A percentile compares a stretch with the other conserved stretches of the same genome.
These are phyloP conservation scores for Trichoderma virens DNA, from an alignment of 495 filamentous ascomycete species.

Conservation along the genomic window DNA sequence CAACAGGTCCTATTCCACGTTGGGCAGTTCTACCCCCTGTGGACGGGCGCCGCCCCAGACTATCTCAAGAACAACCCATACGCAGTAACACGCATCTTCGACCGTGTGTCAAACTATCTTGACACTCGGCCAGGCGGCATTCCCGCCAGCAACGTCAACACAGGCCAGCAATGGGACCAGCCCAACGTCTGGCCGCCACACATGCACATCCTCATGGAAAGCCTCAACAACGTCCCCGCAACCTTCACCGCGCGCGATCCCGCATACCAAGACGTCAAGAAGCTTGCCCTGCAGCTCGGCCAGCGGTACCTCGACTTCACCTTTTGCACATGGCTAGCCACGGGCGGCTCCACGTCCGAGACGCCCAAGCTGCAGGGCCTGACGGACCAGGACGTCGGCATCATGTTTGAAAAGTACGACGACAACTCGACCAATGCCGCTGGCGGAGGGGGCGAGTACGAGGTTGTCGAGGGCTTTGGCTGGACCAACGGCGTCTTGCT, in stretches of 20 bases:
- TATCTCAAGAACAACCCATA: slow-evolving; percentile 37
- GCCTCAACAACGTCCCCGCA: slow-evolving; percentile 36
- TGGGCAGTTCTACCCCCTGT: slow-evolving; percentile 44
- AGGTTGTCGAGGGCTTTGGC: slow-evolving; percentile 45
- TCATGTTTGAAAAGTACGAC: slow-evolving; percentile 46
- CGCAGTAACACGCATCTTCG: slow-evolving; percentile 32
- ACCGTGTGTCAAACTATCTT: slow-evolving; percentile 28
- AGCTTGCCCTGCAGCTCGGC: slow-evolving; percentile 31
- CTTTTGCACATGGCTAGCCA: slow-evolving; percentile 45
- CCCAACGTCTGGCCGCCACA: slow-evolving; percentile 46
- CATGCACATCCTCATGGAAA: slow-evolving; percentile 40
- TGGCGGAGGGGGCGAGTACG: slow-evolving; percentile 42
- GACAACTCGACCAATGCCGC: slow-evolving; percentile 40
- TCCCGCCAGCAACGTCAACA: slow-evolving; percentile 35
- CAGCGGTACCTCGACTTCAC: slow-evolving; percentile 44
- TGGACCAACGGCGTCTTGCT: slow-evolving; percentile 47
- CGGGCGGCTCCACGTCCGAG: slow-evolving; percentile 36
- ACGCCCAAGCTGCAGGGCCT: slow-evolving; percentile 36
- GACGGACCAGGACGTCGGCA: slow-evolving; percentile 25
- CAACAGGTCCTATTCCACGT: slow-evolving; percentile 33
- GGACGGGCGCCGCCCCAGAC: slow-evolving; percentile 40
- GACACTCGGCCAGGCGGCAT: slow-evolving; percentile 33
- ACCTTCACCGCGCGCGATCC: slow-evolving; percentile 39
- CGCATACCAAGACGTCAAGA: slow-evolving; percentile 30
- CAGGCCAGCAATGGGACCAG: slow-evolving; percentile 46